Conservation (phyloP, 2,329 filamentous ascomycete genomes). For the Epicoccum nigrum region DNA sequence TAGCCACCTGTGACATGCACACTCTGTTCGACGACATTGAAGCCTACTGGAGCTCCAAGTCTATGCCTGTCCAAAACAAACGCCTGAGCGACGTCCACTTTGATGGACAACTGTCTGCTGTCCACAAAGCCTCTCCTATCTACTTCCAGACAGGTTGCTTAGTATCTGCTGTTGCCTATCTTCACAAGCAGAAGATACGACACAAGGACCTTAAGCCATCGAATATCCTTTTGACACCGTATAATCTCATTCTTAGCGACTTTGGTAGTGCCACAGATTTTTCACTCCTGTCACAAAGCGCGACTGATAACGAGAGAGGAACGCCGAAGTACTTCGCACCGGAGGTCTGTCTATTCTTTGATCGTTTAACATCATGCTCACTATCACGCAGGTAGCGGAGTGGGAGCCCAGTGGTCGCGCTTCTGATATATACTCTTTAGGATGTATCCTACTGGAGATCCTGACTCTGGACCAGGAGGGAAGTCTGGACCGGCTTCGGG, state of each 20-base stretch:
- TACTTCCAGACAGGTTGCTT: constrained; percentile 27
- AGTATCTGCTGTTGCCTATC: constrained; percentile 23
- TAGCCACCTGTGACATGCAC: constrained; percentile 28
- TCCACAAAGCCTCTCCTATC: constrained; percentile 6
- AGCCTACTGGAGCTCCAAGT: background rate
- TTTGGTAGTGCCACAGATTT: constrained; percentile 34
- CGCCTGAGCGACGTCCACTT: background rate
- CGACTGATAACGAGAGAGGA: constrained; percentile 30
- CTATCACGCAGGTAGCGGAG: background rate
- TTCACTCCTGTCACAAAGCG: constrained; percentile 25
- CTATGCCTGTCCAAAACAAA: background rate
- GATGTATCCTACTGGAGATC: constrained; percentile 73
- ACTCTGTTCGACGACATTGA: constrained; percentile 21
- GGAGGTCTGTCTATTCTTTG: constrained; percentile 12
- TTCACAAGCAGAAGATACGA: constrained; percentile 26
- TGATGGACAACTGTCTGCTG: no score
- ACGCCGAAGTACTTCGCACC: constrained; percentile 31
- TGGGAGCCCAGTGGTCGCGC: constrained; percentile 18
- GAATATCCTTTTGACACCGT: constrained; percentile 21
- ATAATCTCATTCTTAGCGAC: constrained; percentile 27
- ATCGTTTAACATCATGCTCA: no score
- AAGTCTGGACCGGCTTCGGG: constrained; percentile 67
- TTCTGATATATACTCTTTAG: constrained; percentile 74
- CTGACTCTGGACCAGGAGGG: constrained; percentile 58
- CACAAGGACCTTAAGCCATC: constrained; percentile 35